A percentile compares a stretch with the other conserved stretches of the same genome.
These are phyloP conservation scores for Irpex sp. DNA, from an alignment of 1,284 basidiomycete species.

Conservation along the genomic window DNA sequence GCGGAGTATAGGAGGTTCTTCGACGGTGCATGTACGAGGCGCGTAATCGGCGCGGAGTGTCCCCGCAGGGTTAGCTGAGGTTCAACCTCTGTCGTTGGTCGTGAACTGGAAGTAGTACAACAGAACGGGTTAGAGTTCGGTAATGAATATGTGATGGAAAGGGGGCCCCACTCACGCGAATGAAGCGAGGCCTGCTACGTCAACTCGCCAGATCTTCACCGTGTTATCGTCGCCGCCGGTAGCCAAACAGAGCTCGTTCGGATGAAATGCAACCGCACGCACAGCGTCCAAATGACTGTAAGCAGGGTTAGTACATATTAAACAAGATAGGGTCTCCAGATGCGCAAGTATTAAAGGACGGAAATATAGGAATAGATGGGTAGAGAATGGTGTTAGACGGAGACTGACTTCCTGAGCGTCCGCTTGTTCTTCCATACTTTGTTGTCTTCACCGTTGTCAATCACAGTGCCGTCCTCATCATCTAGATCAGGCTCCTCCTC, in stretches of 20 bases:
- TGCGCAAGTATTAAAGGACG: constrained; percentile 5
- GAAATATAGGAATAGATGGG: constrained; percentile 1
- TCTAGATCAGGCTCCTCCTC: constrained; percentile 38
- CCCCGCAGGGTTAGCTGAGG: constrained; percentile 91
- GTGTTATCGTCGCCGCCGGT: constrained; percentile 95
- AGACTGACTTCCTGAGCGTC: constrained; percentile 81
- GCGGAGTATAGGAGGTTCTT: constrained; percentile 85
- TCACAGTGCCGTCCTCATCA: constrained; percentile 56
- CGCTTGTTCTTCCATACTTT: constrained; percentile 84
- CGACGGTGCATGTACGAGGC: constrained; percentile 78
- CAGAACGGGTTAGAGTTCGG: constrained; percentile 10
- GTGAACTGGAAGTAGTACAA: constrained; percentile 38
- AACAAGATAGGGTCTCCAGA: constrained; percentile 4
- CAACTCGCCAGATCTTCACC: constrained; percentile 94
- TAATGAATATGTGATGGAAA: constrained; percentile 1
- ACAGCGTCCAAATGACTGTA: constrained; percentile 90
- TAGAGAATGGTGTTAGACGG: constrained; percentile 16
- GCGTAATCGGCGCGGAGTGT: constrained; percentile 90
- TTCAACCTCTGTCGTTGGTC: constrained; percentile 77
- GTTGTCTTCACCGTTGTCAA: constrained; percentile 61
- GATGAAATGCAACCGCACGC: constrained; percentile 86
- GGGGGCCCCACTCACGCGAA: constrained; percentile 51
- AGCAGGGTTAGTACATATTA: constrained; percentile 13
- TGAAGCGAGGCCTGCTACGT: constrained; percentile 66
- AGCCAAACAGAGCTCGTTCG: constrained; percentile 77